Evolutionary conservation across 495 filamentous ascomycete species (phyloP).

Genomic region (Ramalina peruviana): DNA sequence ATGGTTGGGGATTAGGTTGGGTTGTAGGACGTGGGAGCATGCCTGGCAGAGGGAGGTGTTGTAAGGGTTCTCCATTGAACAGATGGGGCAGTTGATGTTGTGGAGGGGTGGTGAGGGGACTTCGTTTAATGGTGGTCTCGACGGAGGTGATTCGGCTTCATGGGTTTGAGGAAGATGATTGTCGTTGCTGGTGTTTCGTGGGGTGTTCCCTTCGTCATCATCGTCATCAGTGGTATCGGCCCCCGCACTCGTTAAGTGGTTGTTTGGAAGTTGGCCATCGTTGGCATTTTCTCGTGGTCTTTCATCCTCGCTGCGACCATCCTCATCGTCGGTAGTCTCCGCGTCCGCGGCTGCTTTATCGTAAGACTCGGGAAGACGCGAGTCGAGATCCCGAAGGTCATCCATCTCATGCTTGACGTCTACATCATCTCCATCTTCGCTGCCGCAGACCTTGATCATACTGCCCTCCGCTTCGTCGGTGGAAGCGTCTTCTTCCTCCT

Average conservation of each 20-base stretch:
- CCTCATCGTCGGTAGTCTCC: background rate
- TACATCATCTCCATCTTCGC: slow-evolving; percentile 46
- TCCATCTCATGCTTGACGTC: slow-evolving; percentile 47
- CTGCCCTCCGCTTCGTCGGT: slow-evolving; percentile 22
- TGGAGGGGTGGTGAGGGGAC: background rate
- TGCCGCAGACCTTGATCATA: slow-evolving; percentile 58
- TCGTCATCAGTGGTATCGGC: background rate
- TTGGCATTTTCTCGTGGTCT: background rate
- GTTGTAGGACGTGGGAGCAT: slow-evolving; percentile 52
- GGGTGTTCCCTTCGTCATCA: background rate
- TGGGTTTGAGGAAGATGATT: background rate
- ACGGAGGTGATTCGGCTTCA: background rate
- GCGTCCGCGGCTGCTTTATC: background rate
- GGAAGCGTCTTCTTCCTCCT: slow-evolving; percentile 11
- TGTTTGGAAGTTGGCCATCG: background rate
- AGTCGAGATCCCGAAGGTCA: slow-evolving; percentile 32
- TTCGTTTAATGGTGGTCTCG: background rate
- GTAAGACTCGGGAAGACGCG: background rate
- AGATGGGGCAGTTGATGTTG: slow-evolving; percentile 37
- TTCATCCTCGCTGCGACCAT: background rate
- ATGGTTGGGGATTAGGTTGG: slow-evolving; percentile 28
- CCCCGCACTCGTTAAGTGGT: background rate
- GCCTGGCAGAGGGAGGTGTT: slow-evolving; percentile 40
- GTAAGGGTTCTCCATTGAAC: slow-evolving; percentile 44
- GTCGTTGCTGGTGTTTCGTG: background rate